Conservation (phyloP, 257 asterid species). For the Verbascum thapsus region DNA sequence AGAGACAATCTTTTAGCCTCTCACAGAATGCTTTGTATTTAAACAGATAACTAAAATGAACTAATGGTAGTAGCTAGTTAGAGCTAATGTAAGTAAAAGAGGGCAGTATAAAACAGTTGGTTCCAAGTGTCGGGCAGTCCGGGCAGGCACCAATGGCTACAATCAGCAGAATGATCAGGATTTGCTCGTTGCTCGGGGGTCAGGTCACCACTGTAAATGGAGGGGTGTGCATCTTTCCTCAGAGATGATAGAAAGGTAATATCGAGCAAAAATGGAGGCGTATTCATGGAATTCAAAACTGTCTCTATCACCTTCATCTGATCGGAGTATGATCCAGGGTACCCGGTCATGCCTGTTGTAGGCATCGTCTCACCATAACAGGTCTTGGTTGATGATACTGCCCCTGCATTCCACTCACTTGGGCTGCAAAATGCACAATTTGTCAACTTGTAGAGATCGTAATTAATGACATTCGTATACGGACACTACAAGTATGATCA, state of each 20-base stretch:
- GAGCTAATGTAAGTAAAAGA: slow-evolving; percentile 57
- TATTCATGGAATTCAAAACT: slow-evolving; percentile 59
- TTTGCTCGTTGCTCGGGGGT: slow-evolving; percentile 70
- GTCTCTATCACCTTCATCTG: slow-evolving; percentile 64
- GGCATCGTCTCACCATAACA: slow-evolving; percentile 91
- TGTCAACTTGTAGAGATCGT: no score
- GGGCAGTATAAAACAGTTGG: slow-evolving; percentile 73
- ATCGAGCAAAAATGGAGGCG: slow-evolving; percentile 78
- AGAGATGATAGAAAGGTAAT: slow-evolving; percentile 79
- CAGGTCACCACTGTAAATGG: slow-evolving; percentile 84
- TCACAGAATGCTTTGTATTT: slow-evolving; percentile 1
- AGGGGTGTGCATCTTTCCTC: slow-evolving; percentile 97
- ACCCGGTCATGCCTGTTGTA: slow-evolving; percentile 38
- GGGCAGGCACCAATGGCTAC: slow-evolving; percentile 99
- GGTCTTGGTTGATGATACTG: slow-evolving; percentile 55
- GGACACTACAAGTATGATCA: no score
- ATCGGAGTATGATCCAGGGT: slow-evolving; percentile 56
- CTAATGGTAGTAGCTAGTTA: not conserved
- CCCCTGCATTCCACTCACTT: slow-evolving; percentile 72
- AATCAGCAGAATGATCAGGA: slow-evolving; percentile 87
- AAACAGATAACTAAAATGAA: not conserved
- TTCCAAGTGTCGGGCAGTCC: slow-evolving; percentile 99
- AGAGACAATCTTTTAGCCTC: slow-evolving; percentile 34
- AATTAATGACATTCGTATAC: no score
- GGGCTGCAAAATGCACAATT: slow-evolving; percentile 56